phyloP scores from a whole-genome alignment of 164 flowering plant species.

The Vitis riparia region DNA sequence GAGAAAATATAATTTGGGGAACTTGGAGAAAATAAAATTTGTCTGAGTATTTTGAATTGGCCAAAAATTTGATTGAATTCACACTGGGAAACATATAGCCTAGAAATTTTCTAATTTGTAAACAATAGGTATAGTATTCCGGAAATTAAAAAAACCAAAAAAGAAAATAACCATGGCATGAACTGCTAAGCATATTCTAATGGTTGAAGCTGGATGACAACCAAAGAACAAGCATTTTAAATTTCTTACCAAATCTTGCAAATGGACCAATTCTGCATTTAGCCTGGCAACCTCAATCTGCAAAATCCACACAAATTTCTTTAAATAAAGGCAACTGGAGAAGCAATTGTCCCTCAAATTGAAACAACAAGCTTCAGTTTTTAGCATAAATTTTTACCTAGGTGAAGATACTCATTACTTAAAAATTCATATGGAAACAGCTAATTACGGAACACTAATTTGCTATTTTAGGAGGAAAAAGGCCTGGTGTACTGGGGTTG shows the following conservation, averaged over 20 bases:
- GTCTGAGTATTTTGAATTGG: too few relatives aligned
- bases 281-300: slow-evolving; percentile 63
- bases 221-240: neutral
- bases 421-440: neutral
- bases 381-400: neutral
- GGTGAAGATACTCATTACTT: neutral
- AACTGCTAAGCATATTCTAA: too few relatives aligned
- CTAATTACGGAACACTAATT: neutral
- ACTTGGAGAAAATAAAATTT: too few relatives aligned
- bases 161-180: too few relatives aligned
- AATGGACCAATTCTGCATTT: slow-evolving; percentile 39
- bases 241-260: slow-evolving; percentile 50
- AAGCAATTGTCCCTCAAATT: neutral
- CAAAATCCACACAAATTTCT: slow-evolving; percentile 9
- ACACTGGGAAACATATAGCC: too few relatives aligned
- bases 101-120: too few relatives aligned
- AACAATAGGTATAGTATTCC: too few relatives aligned
- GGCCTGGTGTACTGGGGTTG: too few relatives aligned
- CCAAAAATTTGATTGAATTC: too few relatives aligned
- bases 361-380: neutral
- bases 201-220: neutral
- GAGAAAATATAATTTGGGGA: too few relatives aligned
- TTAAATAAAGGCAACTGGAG: neutral
- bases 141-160: too few relatives aligned
- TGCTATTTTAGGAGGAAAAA: too few relatives aligned